Percentiles rank a stretch among this genome's conserved stretches.
Evolutionary conservation across 768 basidiomycete genomes (phyloP).

Genomic region (Leccinum broughii): DNA sequence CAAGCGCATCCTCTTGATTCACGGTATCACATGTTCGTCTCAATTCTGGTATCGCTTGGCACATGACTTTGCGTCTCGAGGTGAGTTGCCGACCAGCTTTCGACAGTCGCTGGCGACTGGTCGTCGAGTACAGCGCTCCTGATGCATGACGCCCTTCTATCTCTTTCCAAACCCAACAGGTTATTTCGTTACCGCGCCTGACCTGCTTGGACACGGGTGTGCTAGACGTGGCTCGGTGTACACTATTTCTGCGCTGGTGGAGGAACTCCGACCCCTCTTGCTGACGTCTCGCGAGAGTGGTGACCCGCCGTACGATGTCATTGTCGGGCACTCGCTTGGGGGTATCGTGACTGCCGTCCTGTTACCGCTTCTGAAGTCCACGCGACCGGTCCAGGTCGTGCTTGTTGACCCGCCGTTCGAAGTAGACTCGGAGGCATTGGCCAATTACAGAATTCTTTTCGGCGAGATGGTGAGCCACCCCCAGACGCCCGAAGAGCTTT

Average conservation of each 20-base stretch:
- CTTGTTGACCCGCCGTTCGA: slow-evolving; percentile 24
- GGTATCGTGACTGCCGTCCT: slow-evolving; percentile 14
- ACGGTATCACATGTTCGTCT: slow-evolving; percentile 20
- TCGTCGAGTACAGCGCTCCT: neutral
- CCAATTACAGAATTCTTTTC: neutral
- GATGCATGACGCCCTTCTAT: neutral
- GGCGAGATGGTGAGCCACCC: neutral
- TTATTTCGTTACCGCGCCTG: slow-evolving; percentile 27
- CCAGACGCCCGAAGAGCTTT: neutral
- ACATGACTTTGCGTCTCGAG: slow-evolving; percentile 17
- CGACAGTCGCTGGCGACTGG: neutral
- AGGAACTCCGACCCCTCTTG: slow-evolving; percentile 14
- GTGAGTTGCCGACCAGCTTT: slow-evolving; percentile 1
- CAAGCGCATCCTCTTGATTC: slow-evolving; percentile 23
- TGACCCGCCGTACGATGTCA: slow-evolving; percentile 10
- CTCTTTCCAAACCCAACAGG: slow-evolving; percentile 10
- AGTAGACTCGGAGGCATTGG: neutral
- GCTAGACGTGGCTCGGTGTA: slow-evolving; percentile 13
- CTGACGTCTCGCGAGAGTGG: neutral
- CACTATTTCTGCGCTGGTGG: slow-evolving; percentile 13
- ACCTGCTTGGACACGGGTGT: slow-evolving; percentile 24
- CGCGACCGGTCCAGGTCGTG: slow-evolving; percentile 11
- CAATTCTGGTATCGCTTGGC: slow-evolving; percentile 18
- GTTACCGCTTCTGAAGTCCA: slow-evolving; percentile 14
- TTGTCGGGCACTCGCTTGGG: slow-evolving; percentile 28